Base-by-base conservation (phyloP, 2,329 filamentous ascomycete species). In the Xylariaceae sp. region DNA sequence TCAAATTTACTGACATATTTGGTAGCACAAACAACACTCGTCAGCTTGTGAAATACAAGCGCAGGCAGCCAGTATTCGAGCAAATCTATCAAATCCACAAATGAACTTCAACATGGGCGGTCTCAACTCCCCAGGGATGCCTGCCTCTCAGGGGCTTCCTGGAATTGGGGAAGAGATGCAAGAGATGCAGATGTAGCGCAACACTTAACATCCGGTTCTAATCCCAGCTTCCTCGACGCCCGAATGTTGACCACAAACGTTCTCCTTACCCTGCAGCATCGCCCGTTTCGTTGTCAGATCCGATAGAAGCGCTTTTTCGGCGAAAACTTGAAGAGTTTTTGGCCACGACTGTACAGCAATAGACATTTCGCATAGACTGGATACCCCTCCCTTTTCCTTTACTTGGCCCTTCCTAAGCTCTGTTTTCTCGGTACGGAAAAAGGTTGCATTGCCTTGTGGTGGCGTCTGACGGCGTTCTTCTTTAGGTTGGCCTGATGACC, bases 21-120 rank as follows among this genome's bases (percentile, higher is more conserved):
- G 56, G 60, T 55, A 86, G 82, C 83, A 86, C 74, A 90, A 89
- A 71, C 83, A 86, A 57, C 88, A 97, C 70, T 94, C 90, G 12
- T 87, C 90, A 19, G 88, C 88, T 48, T 97, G 92, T 75, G 95
- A 96, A 66, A 90, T 91, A 0, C 91, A 96, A 56, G 83, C 82
- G 50, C 76, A 81, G 59, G 73, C 76, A 33, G 75, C 75, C 9
- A 76, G 75, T 16, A 68, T 78, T 53, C 53, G 65, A 50, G 65
- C 65, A 18, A 65, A 63, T 39, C 66, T 73, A 31, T 64, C 66
- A 31, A 64, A 60, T 49, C 61, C 50, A 46, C 65, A 64, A 48
- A 60, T 67, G 62, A 47, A 58, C 41, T 64, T 69, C 48, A 65
- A 63, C 47, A 60, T 67, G 63, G 53, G 55, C 22, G 62, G 61